These are phyloP conservation scores for Pezicula radicicola DNA, from an alignment of 2,329 filamentous ascomycete species.

Conservation along the genomic window DNA sequence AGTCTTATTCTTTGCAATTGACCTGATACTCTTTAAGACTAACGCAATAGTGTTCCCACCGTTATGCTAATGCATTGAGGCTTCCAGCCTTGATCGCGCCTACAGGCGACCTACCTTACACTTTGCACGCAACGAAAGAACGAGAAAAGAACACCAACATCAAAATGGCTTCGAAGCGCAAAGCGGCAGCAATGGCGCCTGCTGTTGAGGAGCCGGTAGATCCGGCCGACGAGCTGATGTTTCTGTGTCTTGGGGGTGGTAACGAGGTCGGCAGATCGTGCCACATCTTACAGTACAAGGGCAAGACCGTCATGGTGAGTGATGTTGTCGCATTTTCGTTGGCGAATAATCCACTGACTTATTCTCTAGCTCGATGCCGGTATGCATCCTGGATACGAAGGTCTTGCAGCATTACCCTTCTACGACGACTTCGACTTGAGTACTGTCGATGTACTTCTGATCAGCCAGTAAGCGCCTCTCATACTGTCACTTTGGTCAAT, in stretches of 20 bases:
- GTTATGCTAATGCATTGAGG: no score
- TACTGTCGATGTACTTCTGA: slow-evolving; percentile 93
- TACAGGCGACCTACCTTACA: background rate
- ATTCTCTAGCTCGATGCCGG: slow-evolving; percentile 80
- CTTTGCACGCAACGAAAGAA: background rate
- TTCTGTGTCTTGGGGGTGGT: slow-evolving; percentile 88
- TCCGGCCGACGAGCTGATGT: slow-evolving; percentile 90
- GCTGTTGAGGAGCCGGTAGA: slow-evolving; percentile 82
- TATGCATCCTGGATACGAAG: slow-evolving; percentile 94
- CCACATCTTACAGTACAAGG: slow-evolving; percentile 98
- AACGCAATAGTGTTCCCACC: no score
- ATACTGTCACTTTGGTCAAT: slow-evolving; percentile 8
- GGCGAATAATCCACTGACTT: slow-evolving; percentile 6
- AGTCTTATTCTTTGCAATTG: no score
- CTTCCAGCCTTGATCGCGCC: no score
- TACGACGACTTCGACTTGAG: slow-evolving; percentile 98
- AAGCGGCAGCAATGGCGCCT: slow-evolving; percentile 71
- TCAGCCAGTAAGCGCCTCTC: slow-evolving; percentile 86
- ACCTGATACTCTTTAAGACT: no score
- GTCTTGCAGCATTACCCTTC: slow-evolving; percentile 88
- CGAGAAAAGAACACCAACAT: background rate
- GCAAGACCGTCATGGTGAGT: slow-evolving; percentile 95
- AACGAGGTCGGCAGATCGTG: slow-evolving; percentile 97
- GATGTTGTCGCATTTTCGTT: background rate
- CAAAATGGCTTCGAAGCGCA: slow-evolving; percentile 91